A percentile compares a stretch with the other conserved stretches of the same genome.
These are phyloP conservation scores for Talaromyces sp. DNA, from an alignment of 2,329 filamentous ascomycete species.

Conservation along the genomic window DNA sequence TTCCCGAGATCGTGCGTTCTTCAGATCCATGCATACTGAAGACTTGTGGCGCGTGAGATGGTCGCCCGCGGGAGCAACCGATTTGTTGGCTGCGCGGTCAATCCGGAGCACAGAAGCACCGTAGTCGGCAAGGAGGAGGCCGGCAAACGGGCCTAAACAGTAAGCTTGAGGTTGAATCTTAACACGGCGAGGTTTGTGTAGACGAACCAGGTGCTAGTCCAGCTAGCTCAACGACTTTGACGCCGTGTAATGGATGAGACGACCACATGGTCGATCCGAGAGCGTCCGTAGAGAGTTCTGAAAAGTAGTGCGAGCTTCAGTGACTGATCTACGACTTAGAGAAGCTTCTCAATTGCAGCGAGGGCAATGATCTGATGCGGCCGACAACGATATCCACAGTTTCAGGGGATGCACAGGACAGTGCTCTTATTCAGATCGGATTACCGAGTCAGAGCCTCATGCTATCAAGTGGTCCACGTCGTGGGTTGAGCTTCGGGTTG, in stretches of 20 bases:
- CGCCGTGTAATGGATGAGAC: slow-evolving; percentile 50
- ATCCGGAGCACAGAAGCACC: slow-evolving; percentile 84
- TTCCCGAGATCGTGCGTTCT: slow-evolving; percentile 58
- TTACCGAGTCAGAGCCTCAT: no score
- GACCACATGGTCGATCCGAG: slow-evolving; percentile 11
- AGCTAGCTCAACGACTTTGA: slow-evolving; percentile 64
- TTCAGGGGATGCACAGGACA: not conserved
- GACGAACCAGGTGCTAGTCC: slow-evolving; percentile 59
- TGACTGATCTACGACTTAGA: not conserved
- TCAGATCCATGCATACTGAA: slow-evolving; percentile 76
- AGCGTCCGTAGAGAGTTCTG: no score
- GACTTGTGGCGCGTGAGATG: slow-evolving; percentile 75
- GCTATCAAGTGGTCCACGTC: not conserved
- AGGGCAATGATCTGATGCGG: not conserved
- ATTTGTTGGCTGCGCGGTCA: slow-evolving; percentile 56
- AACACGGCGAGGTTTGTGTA: not conserved
- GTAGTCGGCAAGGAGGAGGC: slow-evolving; percentile 82
- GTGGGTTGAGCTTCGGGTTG: not conserved
- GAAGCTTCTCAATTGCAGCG: not conserved
- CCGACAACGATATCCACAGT: not conserved
- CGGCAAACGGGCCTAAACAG: slow-evolving; percentile 72
- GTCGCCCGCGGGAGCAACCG: slow-evolving; percentile 55
- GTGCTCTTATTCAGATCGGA: no score
- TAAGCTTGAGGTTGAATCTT: slow-evolving; percentile 7
- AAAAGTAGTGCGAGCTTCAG: not conserved